Evolutionary conservation across 805 yeast species (phyloP), one percentile per base, ranked within the genome.

Genomic region (Huiozyma sinensis): DNA sequence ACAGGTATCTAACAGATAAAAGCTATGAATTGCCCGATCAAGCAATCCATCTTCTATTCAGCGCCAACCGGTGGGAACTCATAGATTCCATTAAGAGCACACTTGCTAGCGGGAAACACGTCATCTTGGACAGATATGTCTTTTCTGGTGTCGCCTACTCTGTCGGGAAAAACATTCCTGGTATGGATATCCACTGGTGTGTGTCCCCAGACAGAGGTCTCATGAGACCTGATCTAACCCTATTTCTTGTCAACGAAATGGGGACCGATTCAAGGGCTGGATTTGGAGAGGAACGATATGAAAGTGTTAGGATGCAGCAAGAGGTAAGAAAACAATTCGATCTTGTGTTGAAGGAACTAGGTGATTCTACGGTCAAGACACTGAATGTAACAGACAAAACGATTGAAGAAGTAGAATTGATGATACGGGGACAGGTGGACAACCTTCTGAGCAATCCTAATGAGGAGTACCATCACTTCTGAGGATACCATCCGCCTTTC

Each of bases 271-370:
- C 70, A 28, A 70, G 97, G 44, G 78, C 77, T 8, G 95, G 95
- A 1, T 92, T 83, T 69, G 99, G 99, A 10, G 83, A 79, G n/a
- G 99, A 92, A 61, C 68, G 96, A 43, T 92, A 92, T 64, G 99
- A 92, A 60, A 73, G 72, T 28, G 60, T 63, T 5, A 78, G 73
- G 40, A 83, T 92, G 56, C 99, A 92, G 58, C 61, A 65, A n/a
- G 68, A 67, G 34, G 99, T 92, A 4, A 75, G 77, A 47, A 37
- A 54, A 7, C 68, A 78, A 48, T 67, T 76, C 46, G 50, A 60
- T 35, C 51, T 61, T 9, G 43, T 67, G 11, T 63, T 71, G 7
- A 48, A 56, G 6, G 46, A 48, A 35, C 39, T 46, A 7, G 41
- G 46, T 6, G 52, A 60, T 2, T 9, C 40, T 11, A 39, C 43